phyloP scores from a whole-genome alignment of 169 alveolate species.

The Eimeria sp. region DNA sequence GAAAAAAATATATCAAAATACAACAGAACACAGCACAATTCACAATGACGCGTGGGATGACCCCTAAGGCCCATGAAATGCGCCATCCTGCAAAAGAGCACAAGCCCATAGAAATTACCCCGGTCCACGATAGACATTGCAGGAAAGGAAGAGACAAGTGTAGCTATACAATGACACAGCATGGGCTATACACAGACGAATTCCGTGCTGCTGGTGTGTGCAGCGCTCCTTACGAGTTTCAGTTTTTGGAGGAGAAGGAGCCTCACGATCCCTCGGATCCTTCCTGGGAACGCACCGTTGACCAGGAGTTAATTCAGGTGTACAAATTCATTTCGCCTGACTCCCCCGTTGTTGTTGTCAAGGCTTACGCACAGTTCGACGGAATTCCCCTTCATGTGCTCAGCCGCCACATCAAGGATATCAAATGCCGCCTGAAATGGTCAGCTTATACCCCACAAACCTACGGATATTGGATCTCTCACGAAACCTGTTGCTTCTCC shows the following conservation, averaged over 20 bases:
- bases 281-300: slow-evolving; percentile 58
- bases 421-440: slow-evolving; percentile 58
- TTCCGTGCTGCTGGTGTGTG: not conserved
- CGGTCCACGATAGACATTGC: not conserved
- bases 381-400: slow-evolving; percentile 75
- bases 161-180: not conserved
- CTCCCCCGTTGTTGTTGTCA: slow-evolving; percentile 69
- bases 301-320: slow-evolving; percentile 28
- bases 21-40: not conserved
- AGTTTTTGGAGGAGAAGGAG: slow-evolving; percentile 56
- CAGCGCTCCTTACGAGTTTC: slow-evolving; percentile 75
- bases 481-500: not conserved
- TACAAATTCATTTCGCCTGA: slow-evolving; percentile 54
- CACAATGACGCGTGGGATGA: not conserved
- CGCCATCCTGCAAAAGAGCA: not conserved
- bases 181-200: not conserved
- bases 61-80: not conserved
- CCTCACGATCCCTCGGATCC: slow-evolving; percentile 33
- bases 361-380: slow-evolving; percentile 72
- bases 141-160: not conserved
- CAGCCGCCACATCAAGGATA: slow-evolving; percentile 50
- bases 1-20: not conserved
- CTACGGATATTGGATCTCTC: no score
- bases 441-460: not conserved
- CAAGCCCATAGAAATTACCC: not conserved